Evolutionary conservation across 176 grass and related monocot genomes (phyloP), one percentile per base, ranked within the genome.

Genomic region (Carex littledalei): DNA sequence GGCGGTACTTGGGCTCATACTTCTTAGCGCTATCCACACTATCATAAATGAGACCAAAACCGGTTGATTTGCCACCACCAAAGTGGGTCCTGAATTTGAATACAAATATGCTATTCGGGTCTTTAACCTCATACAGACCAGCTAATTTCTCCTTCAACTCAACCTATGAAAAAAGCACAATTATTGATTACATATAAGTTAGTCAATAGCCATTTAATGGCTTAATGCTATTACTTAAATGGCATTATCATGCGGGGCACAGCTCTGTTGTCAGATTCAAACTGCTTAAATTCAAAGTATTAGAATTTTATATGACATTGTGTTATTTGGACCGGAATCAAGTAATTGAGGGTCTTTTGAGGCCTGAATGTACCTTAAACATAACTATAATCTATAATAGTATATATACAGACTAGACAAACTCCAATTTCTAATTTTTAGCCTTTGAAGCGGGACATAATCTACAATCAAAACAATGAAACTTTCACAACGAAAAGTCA

Each of bases 31-130:
- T 85, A 1, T 95, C 95, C 37, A 95, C 8, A 55, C 84, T 92
- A 70, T 98, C 95, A 75, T 95, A 98, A 86, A 98, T 98, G 81
- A 98, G 89, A 5, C 95, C 95, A 61, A 98, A 98, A 0, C 95
- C 93, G 15, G 93, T 98, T 45, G 93, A 98, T 82, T 98, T 98
- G 50, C 95, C 91, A 5, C 95, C 95, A 80, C 95, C 93, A 84
- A 95, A 98, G 83, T 98, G 93, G 37, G 95, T 98, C 79, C 93
- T 89, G 86, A 98, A 98, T 83, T 98, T 98, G 93, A 98, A 98
- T n/a, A 98, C 93, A 84, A 98, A 98, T 79, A 98, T 98, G 84
- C 87, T 89, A 86, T 90, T 95, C n/a, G 89, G 50, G 26, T 98
- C 91, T 83, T 95, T 95, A 2, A 95, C 93, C 70, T 95, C 95